Evolutionary conservation across 805 yeast genomes (phyloP), one percentile per base, ranked within the genome.

Genomic region (Clavispora vitiphila): DNA sequence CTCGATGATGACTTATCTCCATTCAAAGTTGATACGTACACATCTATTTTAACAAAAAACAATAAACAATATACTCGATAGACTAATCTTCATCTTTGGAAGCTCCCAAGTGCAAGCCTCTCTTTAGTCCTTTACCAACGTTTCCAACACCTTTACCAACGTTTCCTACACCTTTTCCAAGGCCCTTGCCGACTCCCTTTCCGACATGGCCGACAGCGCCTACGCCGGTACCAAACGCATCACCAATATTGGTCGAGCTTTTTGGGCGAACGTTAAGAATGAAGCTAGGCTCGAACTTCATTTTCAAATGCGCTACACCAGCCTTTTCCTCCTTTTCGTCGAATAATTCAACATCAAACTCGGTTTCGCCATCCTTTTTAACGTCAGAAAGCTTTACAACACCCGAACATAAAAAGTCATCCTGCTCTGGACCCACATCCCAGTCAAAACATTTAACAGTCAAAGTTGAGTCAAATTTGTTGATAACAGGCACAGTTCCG

Each of bases 361-460:
- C 51, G 4, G 44, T 42, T 14, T 75, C 80, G 20, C 76, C 74
- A 15, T 50, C 47, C 22, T 69, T 67, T 5, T 63, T 55, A 15
- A 90, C 67, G 11, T 78, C 77, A 0, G 76, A 60, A 43, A 91
- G 65, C 9, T 77, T 73, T 42, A 89, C 58, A 18, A 57, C 52
- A 8, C 80, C 86, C 24, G 67, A 69, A 42, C 98, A 96, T 41
- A 93, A 71, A 48, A 72, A 69, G 62, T 93, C 99, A 62, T 93
- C 91, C 46, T 77, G 78, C 44, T 81, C 88, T 35, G 87, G 81
- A 51, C 96, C 96, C 49, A 91, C 78, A 64, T 93, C 99, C 96
- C 97, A 91, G 60, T 93, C 99, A 56, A 58, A 73, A 12, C 86
- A 78, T 42, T 72, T 76, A 41, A 86, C 70, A 42, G 66, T 68